These are phyloP conservation scores for Tillandsia fasciculata DNA, from an alignment of 176 grass and related monocot species.

Conservation along the genomic window DNA sequence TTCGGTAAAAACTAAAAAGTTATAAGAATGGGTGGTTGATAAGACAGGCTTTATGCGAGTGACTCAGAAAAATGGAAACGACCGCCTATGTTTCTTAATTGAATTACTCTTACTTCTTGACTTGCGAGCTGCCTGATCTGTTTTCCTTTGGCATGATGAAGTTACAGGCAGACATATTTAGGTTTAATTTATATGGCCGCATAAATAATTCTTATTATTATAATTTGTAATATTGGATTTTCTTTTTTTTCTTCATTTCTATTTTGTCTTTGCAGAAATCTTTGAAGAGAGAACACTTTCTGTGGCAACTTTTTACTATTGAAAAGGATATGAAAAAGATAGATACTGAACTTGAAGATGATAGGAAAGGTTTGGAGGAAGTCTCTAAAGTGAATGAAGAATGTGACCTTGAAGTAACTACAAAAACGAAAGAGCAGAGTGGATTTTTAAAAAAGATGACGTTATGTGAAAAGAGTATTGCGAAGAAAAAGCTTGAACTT, in stretches of 20 bases:
- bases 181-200: neutral
- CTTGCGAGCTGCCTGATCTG: no score
- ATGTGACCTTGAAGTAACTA: slow-evolving; percentile 42
- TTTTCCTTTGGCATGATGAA: neutral
- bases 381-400: slow-evolving; percentile 51
- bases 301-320: slow-evolving; percentile 88
- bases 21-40: no score
- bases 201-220: slow-evolving; percentile 2
- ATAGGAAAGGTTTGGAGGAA: slow-evolving; percentile 53
- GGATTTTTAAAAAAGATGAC: slow-evolving; percentile 75
- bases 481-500: slow-evolving; percentile 74
- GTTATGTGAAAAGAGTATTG: slow-evolving; percentile 72
- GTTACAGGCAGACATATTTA: neutral
- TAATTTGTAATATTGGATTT: neutral
- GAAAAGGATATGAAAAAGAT: slow-evolving; percentile 67
- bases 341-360: slow-evolving; percentile 64
- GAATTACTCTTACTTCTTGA: no score
- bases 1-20: neutral
- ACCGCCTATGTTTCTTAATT: no score
- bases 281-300: slow-evolving; percentile 71
- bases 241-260: neutral
- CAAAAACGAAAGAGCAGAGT: slow-evolving; percentile 92
- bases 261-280: slow-evolving; percentile 44
- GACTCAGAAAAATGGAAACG: no score
- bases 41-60: no score